phyloP scores from a whole-genome alignment of 192 early-diverging fungal species.

The Coemansia sp. region DNA sequence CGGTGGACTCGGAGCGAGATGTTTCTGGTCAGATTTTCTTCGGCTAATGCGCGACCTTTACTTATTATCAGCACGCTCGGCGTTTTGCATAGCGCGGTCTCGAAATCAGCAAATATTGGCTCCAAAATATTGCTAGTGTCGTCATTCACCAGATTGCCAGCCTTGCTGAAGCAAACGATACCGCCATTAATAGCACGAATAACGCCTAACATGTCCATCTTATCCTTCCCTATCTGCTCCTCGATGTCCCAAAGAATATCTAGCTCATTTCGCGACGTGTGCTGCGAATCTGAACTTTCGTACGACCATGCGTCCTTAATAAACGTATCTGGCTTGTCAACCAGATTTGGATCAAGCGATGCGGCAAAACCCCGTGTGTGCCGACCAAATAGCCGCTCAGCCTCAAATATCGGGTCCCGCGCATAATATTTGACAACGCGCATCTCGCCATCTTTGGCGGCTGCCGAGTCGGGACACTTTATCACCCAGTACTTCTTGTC shows the following conservation, averaged over 20 bases:
- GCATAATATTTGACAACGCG: slow-evolving; percentile 3
- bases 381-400: slow-evolving; percentile 16
- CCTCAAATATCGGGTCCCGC: background rate
- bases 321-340: slow-evolving; percentile 5
- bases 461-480: background rate
- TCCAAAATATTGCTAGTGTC: too few relatives aligned
- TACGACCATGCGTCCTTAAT: slow-evolving; percentile 15
- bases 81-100: background rate
- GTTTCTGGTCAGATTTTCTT: background rate
- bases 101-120: too few relatives aligned
- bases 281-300: background rate
- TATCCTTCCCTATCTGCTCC: background rate
- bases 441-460: background rate
- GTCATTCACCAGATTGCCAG: background rate
- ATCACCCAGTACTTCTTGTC: background rate
- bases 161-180: background rate
- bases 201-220: background rate
- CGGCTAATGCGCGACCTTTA: too few relatives aligned
- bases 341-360: background rate
- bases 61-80: too few relatives aligned
- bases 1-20: slow-evolving; percentile 4
- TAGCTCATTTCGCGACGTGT: background rate
- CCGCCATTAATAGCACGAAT: background rate
- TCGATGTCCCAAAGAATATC: background rate
- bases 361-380: slow-evolving; percentile 21